Evolutionary conservation across 371 early-diverging fungal genomes (phyloP).

Genomic region (Funneliformis caledonium): DNA sequence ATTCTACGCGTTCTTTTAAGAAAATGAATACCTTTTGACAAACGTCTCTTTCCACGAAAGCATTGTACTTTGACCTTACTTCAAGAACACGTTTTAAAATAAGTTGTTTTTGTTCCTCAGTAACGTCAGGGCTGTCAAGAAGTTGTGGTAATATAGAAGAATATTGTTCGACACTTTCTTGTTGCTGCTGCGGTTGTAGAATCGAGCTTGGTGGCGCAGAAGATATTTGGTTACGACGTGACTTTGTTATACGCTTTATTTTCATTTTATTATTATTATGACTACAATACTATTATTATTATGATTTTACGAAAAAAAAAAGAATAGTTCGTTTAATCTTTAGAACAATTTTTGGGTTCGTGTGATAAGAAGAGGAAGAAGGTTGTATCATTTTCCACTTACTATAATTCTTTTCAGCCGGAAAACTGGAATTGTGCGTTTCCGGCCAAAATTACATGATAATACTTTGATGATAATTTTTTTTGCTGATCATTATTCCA

Average conservation of each 20-base stretch:
- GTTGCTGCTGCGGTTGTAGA: background rate
- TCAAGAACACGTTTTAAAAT: constrained; percentile 4
- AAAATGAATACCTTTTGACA: constrained; percentile 5
- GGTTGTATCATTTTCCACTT: no score
- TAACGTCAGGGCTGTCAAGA: constrained; percentile 4
- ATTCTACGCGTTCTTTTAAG: background rate
- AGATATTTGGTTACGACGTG: constrained; percentile 3
- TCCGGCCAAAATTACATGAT: no score
- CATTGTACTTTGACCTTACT: constrained; percentile 11
- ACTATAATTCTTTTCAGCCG: no score
- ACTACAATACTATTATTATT: background rate
- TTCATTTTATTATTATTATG: background rate
- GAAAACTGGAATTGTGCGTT: no score
- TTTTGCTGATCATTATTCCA: no score
- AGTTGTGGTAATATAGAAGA: background rate
- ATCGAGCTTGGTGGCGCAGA: background rate
- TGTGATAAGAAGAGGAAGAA: no score
- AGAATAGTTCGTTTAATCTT: no score
- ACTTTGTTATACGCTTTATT: background rate
- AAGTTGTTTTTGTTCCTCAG: constrained; percentile 2
- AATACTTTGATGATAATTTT: no score
- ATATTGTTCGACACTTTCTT: background rate
- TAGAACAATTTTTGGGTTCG: no score
- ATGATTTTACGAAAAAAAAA: no score
- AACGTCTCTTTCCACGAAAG: constrained; percentile 7